phyloP scores from a whole-genome alignment of 1,284 basidiomycete species.

The Ustilago cynodontis region DNA sequence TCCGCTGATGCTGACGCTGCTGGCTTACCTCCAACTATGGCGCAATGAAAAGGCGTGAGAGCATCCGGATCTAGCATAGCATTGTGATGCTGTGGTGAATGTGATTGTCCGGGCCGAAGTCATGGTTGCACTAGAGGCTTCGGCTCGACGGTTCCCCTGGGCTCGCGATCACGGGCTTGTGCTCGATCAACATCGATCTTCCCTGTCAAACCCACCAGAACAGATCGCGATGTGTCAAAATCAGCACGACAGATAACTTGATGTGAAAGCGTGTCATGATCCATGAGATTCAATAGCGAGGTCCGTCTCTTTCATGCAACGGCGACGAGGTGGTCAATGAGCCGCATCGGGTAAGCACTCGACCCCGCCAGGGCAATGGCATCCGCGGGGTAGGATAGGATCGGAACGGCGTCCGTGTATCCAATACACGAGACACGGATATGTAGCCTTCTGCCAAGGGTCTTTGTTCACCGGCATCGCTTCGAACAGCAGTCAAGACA shows the following conservation, averaged over 20 bases:
- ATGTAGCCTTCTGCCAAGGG: neutral
- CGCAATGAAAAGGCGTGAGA: neutral
- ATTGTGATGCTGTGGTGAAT: neutral
- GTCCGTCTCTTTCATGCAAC: neutral
- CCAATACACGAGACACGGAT: constrained; percentile 2
- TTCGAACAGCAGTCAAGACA: too few species aligned
- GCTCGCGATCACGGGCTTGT: too few species aligned
- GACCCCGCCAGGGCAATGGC: neutral
- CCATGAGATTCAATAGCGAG: neutral
- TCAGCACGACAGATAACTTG: neutral
- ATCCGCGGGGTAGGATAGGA: neutral
- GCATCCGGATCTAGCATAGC: neutral
- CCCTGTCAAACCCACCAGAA: too few species aligned
- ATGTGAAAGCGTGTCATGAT: too few species aligned
- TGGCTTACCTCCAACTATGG: neutral
- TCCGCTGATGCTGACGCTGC: neutral
- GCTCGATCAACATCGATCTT: too few species aligned
- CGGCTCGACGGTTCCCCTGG: too few species aligned
- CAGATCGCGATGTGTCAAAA: neutral
- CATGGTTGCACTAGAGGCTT: too few species aligned
- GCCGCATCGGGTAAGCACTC: neutral
- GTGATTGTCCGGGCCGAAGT: too few species aligned
- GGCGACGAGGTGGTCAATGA: neutral
- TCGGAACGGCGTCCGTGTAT: neutral
- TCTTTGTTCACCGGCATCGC: neutral